Evolutionary conservation across 345 rosid species (phyloP), one percentile per base, ranked within the genome.

Genomic region (Barbarea vulgaris): DNA sequence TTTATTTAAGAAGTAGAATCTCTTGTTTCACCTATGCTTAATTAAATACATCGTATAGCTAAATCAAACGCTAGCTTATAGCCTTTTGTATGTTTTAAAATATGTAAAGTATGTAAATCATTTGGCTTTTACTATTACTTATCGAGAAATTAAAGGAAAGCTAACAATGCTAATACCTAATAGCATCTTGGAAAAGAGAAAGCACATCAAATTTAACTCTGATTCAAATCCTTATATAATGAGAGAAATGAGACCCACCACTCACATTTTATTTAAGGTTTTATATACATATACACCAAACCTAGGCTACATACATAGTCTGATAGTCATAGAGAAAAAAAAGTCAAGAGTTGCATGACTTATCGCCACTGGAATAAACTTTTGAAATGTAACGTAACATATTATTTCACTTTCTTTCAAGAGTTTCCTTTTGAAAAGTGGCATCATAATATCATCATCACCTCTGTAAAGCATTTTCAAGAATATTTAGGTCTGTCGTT

Each of bases 101-200:
- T 24, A 22, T 33, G 7, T 12, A 31, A 50, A 33, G 24, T 28
- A 21, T 54, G 15, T 21, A 4, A 47, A 46, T 11, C 34, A 22
- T 47, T 56, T 47, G 50, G 22, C 7, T 28, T 50, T 53, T 54
- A 42, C 9, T 52, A 48, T 46, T 65, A 56, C 39, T 30, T 33
- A 44, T 42, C 10, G n/a, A 64, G 6, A 55, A 42, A 10, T 3
- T 44, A 14, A 44, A 42, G 7, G 18, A 22, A 53, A 21, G 7
- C 24, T 1, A 22, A 22, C 28, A 56, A 21, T 22, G 34, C 14
- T 27, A 15, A 11, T 30, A 56, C 22, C 28, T 58, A 34, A 7
- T 25, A 58, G 73, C 52, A 74, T 74, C 67, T 66, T 46, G 50
- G 67, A 75, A 57, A 66, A 74, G 72, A 74, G 48, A 47, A 47